phyloP scores from a whole-genome alignment of 257 asterid genomes.

The Voacanga thouarsii region DNA sequence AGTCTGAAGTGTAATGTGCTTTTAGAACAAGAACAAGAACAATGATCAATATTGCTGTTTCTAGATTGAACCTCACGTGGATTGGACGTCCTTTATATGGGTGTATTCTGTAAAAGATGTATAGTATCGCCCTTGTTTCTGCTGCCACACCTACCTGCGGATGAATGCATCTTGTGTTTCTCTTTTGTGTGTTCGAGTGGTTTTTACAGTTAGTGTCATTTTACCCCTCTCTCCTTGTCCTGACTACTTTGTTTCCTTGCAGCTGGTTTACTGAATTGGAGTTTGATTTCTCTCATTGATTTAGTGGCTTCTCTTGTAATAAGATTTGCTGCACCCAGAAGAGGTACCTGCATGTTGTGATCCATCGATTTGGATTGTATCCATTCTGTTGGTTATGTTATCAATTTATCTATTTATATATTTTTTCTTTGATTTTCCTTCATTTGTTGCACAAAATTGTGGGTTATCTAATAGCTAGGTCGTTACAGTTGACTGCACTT shows the following conservation, averaged over 20 bases:
- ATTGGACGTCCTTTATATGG: too few species aligned
- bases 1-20: not conserved
- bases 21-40: not conserved
- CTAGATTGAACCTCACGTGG: not conserved
- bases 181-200: not conserved
- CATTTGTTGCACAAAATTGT: not conserved
- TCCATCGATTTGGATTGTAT: constrained; percentile 16
- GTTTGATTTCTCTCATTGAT: constrained; percentile 68
- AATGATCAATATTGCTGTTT: not conserved
- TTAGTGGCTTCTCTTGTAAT: constrained; percentile 63
- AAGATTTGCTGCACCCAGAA: constrained; percentile 57
- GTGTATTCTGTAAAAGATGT: not conserved
- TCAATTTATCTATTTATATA: not conserved
- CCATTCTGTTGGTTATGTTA: not conserved
- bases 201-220: not conserved
- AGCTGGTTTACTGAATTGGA: constrained; percentile 76
- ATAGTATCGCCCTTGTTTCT: not conserved
- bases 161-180: not conserved
- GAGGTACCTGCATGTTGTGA: constrained; percentile 44
- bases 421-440: not conserved
- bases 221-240: constrained; percentile 3
- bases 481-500: not conserved
- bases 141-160: not conserved
- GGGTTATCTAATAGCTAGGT: not conserved
- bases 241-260: constrained; percentile 31